phyloP scores from a whole-genome alignment of 192 early-diverging fungal genomes.

The Linnemannia exigua region DNA sequence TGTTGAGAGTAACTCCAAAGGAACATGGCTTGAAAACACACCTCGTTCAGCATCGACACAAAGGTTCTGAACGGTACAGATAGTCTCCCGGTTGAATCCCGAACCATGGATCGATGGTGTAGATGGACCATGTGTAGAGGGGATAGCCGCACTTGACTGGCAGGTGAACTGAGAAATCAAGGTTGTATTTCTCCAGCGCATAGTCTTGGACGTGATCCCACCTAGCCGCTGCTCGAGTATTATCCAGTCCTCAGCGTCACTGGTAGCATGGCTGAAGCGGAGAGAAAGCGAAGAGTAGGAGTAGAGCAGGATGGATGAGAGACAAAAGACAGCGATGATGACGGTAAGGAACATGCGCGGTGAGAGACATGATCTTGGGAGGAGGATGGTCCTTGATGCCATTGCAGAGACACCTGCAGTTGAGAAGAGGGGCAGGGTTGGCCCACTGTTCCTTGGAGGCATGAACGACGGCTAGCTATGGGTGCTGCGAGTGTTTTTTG shows the following conservation, averaged over 20 bases:
- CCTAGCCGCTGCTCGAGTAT: conserved; percentile 22
- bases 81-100: conserved; percentile 33
- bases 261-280: not conserved
- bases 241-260: conserved; percentile 43
- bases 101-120: conserved; percentile 12
- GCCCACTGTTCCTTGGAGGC: conserved; percentile 25
- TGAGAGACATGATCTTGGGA: conserved; percentile 46
- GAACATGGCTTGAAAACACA: not conserved
- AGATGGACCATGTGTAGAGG: not conserved
- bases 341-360: conserved; percentile 50
- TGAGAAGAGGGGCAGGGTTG: conserved; percentile 38
- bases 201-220: conserved; percentile 7
- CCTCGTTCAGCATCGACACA: conserved; percentile 52
- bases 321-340: conserved; percentile 34
- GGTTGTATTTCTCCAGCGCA: conserved; percentile 29
- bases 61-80: conserved; percentile 44
- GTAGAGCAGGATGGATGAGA: conserved; percentile 43
- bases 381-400: conserved; percentile 17
- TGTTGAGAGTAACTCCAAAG: not conserved
- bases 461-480: not conserved
- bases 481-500: not conserved
- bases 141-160: not conserved
- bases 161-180: conserved; percentile 28
- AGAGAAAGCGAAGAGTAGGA: conserved; percentile 30
- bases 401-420: conserved; percentile 7